Evolutionary conservation across 2,329 filamentous ascomycete species (phyloP).

Genomic region (Tolypocladium guangdongense): DNA sequence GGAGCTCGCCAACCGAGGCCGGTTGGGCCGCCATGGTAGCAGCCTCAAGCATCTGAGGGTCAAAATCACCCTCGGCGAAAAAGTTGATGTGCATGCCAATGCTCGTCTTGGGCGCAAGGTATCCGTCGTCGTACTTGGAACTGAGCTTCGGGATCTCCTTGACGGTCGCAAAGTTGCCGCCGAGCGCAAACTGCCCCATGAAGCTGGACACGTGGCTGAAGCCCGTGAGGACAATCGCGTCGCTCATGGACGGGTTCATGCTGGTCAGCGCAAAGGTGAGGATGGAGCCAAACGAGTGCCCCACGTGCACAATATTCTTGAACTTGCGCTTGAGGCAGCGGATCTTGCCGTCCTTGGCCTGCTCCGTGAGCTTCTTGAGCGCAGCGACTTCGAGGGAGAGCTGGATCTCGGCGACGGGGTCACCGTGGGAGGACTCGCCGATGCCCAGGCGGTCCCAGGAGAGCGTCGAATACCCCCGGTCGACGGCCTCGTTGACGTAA

Average conservation of each 20-base stretch:
- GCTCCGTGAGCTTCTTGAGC: constrained; percentile 39
- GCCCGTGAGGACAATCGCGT: constrained; percentile 50
- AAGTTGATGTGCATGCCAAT: constrained; percentile 41
- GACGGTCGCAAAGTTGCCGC: constrained; percentile 36
- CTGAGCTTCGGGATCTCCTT: constrained; percentile 15
- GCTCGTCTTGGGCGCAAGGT: constrained; percentile 35
- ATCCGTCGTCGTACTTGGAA: constrained; percentile 33
- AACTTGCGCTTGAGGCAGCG: constrained; percentile 24
- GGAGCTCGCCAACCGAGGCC: constrained; percentile 44
- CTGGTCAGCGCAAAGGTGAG: constrained; percentile 45
- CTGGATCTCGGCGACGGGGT: constrained; percentile 51
- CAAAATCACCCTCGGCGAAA: constrained; percentile 42
- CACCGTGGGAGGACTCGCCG: constrained; percentile 44
- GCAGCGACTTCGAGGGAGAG: constrained; percentile 45
- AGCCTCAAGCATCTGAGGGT: constrained; percentile 36
- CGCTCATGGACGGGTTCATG: constrained; percentile 38
- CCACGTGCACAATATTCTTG: constrained; percentile 44
- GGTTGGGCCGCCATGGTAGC: constrained; percentile 41
- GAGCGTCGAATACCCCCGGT: constrained; percentile 47
- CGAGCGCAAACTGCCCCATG: constrained; percentile 29
- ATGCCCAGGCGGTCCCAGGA: constrained; percentile 52
- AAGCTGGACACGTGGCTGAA: constrained; percentile 40
- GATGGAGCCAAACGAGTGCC: constrained; percentile 53
- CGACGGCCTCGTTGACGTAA: constrained; percentile 46
- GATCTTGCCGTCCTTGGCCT: constrained; percentile 34